Base-by-base conservation (phyloP, 352 stramenopile species). In the Phytophthora hybrid region DNA sequence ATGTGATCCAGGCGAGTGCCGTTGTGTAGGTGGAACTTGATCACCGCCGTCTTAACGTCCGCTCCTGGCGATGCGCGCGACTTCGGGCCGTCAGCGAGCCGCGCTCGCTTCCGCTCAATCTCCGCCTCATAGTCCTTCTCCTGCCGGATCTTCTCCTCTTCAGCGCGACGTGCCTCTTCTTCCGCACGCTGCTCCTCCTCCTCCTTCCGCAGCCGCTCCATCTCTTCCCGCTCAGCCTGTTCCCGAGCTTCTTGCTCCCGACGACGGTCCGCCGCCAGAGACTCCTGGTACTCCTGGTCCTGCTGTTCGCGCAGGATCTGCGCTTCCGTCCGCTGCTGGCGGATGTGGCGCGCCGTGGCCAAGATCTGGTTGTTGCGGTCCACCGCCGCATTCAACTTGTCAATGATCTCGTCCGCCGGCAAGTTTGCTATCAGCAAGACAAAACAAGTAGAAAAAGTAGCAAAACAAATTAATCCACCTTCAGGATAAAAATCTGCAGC, bases 231-330 rank as follows among this genome's bases (percentile, higher is more conserved):
- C 60, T 90, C 75, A 32, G 82, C 85, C 19, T 90, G 72, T 29
- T 86, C 76, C 8, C 77, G 78, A 21, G 65, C 73, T 21, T 84
- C 76, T 71, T 93, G 78, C 59, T 92, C 84, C 51, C 89, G 87
- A 67, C 87, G 81, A 58, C 96, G 93, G 80, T 99, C 96, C 10
- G 92, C 93, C 53, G 88, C 83, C 7, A 99, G 81, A 5, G 96
- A 94, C 71, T 98, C 87, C 72, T 98, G 88, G 68, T 98, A 98
- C 79, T 98, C 96, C 29, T 69, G 73, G 82, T 99, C 94, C 76
- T 99, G 96, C 68, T 98, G 92, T 65, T 97, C 85, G 1, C 96
- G 89, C 5, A 99, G 77, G 34, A 94, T 77, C 56, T 92, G 81
- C 56, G 95, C 84, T 76, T 98, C 94, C 59, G 86, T 87, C 23